phyloP scores from a whole-genome alignment of 805 yeast genomes.

The Ogataea nitratoaversa region DNA sequence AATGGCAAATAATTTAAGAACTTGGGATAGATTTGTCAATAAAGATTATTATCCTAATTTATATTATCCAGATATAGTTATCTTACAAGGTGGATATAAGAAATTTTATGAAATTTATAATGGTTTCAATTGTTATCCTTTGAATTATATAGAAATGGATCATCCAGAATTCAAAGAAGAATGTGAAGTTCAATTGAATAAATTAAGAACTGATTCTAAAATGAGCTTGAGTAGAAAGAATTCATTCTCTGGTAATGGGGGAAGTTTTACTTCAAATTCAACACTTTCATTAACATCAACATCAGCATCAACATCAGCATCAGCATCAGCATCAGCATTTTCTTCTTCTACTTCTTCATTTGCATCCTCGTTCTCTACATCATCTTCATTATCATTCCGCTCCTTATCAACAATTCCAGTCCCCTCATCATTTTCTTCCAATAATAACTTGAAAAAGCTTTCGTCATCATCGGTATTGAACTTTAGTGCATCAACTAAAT shows the following conservation, averaged over 20 bases:
- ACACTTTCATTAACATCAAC: constrained; percentile 1
- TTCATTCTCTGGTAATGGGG: constrained; percentile 14
- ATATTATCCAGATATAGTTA: constrained; percentile 82
- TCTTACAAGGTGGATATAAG: constrained; percentile 89
- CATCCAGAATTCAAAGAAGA: constrained; percentile 47
- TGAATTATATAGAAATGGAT: constrained; percentile 83
- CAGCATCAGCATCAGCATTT: background rate
- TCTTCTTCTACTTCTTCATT: constrained; percentile 2
- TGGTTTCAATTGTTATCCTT: constrained; percentile 63
- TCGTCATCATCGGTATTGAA: constrained; percentile 18
- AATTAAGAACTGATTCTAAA: constrained; percentile 34
- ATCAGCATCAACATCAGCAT: constrained; percentile 2
- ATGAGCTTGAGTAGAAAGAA: constrained; percentile 24
- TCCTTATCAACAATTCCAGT: background rate
- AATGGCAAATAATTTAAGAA: constrained; percentile 82
- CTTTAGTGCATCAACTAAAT: constrained; percentile 18
- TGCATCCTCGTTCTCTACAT: background rate
- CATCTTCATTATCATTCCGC: background rate
- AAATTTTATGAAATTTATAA: constrained; percentile 57
- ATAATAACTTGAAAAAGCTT: constrained; percentile 11
- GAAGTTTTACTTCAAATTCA: constrained; percentile 6
- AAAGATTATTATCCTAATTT: constrained; percentile 74
- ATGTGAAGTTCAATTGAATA: constrained; percentile 39
- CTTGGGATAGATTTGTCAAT: constrained; percentile 74
- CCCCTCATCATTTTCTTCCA: background rate